Conservation (phyloP, 1,139 yeast species). For the Debaryomyces robertsiae region DNA sequence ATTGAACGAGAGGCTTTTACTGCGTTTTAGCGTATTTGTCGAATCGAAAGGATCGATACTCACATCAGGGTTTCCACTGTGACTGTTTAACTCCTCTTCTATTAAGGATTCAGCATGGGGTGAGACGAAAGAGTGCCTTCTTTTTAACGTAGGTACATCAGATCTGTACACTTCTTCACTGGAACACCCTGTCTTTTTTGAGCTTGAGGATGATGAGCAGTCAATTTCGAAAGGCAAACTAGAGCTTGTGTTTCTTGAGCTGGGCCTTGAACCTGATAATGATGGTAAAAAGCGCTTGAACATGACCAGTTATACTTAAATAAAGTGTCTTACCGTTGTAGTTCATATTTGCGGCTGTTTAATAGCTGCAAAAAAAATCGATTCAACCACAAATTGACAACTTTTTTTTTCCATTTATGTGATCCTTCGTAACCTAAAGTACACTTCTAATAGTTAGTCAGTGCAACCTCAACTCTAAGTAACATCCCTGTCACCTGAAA, state of each 20-base stretch:
- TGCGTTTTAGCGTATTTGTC: slow-evolving; percentile 11
- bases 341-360: too few relatives aligned
- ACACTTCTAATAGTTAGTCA: too few relatives aligned
- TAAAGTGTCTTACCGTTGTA: too few relatives aligned
- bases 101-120: slow-evolving; percentile 10
- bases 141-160: slow-evolving; percentile 11
- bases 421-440: too few relatives aligned
- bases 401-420: too few relatives aligned
- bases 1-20: slow-evolving; percentile 13
- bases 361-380: too few relatives aligned
- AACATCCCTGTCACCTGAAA: too few relatives aligned
- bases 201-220: slow-evolving; percentile 10
- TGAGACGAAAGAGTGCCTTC: slow-evolving; percentile 14
- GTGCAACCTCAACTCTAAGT: too few relatives aligned
- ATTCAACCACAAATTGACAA: too few relatives aligned
- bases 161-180: slow-evolving; percentile 11
- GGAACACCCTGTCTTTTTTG: slow-evolving; percentile 6
- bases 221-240: background rate
- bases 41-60: slow-evolving; percentile 16
- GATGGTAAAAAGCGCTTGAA: slow-evolving; percentile 9
- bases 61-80: slow-evolving; percentile 12
- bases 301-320: background rate
- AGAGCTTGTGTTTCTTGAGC: background rate
- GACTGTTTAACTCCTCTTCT: slow-evolving; percentile 12
- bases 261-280: background rate